Conservation (phyloP, 2,329 filamentous ascomycete species). For the Biscogniauxia sp. region DNA sequence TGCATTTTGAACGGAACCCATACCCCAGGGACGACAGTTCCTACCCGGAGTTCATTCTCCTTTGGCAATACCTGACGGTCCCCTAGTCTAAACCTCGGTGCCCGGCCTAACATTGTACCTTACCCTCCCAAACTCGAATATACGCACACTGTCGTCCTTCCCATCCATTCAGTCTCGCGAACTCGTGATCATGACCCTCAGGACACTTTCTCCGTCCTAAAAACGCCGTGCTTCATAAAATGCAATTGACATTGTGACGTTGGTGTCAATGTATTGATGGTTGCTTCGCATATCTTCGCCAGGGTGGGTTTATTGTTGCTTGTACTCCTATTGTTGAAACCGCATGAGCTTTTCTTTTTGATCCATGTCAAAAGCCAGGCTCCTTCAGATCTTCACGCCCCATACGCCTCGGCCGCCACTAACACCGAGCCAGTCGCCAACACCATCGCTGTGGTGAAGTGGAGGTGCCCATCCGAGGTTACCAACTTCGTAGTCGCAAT, state of each 20-base stretch:
- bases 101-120: neutral
- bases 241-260: slow-evolving; percentile 16
- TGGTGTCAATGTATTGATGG: slow-evolving; percentile 11
- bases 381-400: slow-evolving; percentile 56
- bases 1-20: neutral
- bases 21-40: neutral
- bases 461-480: slow-evolving; percentile 84
- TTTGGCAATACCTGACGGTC: neutral
- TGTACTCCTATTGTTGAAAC: neutral
- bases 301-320: neutral
- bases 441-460: slow-evolving; percentile 59
- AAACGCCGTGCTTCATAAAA: slow-evolving; percentile 24
- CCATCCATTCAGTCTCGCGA: slow-evolving; percentile 2
- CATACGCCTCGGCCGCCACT: slow-evolving; percentile 78
- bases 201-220: slow-evolving; percentile 11
- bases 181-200: slow-evolving; percentile 2
- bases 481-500: slow-evolving; percentile 82
- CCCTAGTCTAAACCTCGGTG: neutral
- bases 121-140: neutral
- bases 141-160: neutral
- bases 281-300: neutral
- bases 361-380: neutral
- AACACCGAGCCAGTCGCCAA: slow-evolving; percentile 81
- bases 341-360: neutral
- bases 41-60: neutral